phyloP scores from a whole-genome alignment of 257 asterid species.

The Capsicum baccatum region DNA sequence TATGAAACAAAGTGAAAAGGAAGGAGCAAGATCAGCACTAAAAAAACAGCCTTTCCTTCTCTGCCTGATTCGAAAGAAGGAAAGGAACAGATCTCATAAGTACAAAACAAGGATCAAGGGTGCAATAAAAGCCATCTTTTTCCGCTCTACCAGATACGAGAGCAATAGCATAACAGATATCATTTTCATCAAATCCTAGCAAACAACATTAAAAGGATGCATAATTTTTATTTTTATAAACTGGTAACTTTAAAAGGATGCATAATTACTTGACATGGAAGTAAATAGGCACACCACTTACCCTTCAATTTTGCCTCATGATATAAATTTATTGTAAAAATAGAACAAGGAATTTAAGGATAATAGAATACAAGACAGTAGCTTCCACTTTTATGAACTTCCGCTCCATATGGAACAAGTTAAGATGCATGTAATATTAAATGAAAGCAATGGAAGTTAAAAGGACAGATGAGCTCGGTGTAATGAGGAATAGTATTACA shows the following conservation, averaged over 20 bases:
- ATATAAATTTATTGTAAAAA: background rate
- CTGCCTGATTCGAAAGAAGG: background rate
- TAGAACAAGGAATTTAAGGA: background rate
- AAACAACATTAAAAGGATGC: background rate
- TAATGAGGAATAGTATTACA: background rate
- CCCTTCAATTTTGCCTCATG: background rate
- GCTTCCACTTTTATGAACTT: background rate
- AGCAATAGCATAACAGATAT: slow-evolving; percentile 1
- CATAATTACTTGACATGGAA: background rate
- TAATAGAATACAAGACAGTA: background rate
- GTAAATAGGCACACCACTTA: background rate
- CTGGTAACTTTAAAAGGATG: background rate
- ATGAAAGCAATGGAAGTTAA: background rate
- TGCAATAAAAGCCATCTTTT: background rate
- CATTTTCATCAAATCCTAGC: slow-evolving; percentile 20
- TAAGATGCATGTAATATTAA: background rate
- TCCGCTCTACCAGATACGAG: background rate
- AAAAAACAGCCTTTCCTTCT: background rate
- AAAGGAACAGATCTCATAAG: background rate
- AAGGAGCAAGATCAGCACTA: slow-evolving; percentile 16
- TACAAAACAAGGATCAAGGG: slow-evolving; percentile 7
- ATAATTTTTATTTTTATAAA: no score
- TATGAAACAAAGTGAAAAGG: slow-evolving; percentile 12
- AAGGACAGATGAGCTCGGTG: background rate
- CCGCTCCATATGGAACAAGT: slow-evolving; percentile 21